Evolutionary conservation across 257 asterid genomes (phyloP), one percentile per base, ranked within the genome.

Genomic region (Solanum etuberosum): DNA sequence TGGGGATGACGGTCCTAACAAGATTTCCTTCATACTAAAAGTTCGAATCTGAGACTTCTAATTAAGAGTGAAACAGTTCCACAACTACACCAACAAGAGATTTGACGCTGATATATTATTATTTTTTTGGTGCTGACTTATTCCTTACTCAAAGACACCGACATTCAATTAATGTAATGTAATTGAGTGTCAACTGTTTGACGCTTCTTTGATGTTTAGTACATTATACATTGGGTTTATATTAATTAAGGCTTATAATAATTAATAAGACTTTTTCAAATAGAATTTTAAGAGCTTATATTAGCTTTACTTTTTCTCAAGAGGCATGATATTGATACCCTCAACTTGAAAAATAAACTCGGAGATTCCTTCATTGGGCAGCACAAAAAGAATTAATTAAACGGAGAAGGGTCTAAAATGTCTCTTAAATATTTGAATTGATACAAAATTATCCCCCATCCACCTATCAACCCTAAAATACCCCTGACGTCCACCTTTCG

Each of bases 41-140:
- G 2, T 18, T 51, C 0, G 6, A 18, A 51, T 3, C 0, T 0
- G 0, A 18, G 18, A 51, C 0, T 3, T 51, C 0, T 51, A 51
- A 18, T 51, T 51, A 51, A 51, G 7, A 2, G 18, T 51, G 9
- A 51, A 18, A 0, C 10, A 51, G 4, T 51, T 51, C 18, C 4
- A 51, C 1, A 6, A 51, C 4, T 51, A 51, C 4, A 51, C 0
- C 61, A 51, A 51, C 8, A 18, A 51, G 18, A 18, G 1, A n/a
- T n/a, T n/a, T n/a, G n/a, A n/a, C 23, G 7, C 1, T 3, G 6
- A 48, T 48, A 48, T 0, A 14, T 48, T 48, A 14, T 46, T 46
- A 46, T 48, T 48, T 51, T 51, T 51, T 51, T 57, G 65, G 3
- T 80, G 29, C 42, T 80, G 85, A 80, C 85, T 80, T 80, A 80